Evolutionary conservation across 257 asterid genomes (phyloP).

Genomic region (Solanum acaule): DNA sequence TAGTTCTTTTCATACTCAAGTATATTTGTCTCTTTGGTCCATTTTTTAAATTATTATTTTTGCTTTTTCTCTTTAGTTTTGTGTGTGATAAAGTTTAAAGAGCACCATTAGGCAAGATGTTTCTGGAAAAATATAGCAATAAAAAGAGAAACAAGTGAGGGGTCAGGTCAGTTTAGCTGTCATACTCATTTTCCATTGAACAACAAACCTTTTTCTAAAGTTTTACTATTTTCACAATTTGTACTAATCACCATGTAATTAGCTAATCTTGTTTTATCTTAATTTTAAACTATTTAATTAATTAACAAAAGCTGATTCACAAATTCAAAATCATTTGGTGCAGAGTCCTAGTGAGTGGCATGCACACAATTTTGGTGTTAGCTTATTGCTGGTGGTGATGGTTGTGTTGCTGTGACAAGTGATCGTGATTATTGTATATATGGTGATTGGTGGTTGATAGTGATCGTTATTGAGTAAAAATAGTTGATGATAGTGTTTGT

Average conservation of each 20-base stretch:
- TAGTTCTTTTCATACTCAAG: not conserved
- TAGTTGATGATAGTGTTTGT: not conserved
- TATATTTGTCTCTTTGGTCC: not conserved
- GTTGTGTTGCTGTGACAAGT: not conserved
- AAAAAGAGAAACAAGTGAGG: constrained; percentile 8
- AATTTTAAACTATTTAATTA: not conserved
- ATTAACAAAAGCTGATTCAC: not conserved
- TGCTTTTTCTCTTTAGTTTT: not conserved
- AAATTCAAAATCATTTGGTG: not conserved
- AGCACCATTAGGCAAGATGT: not conserved
- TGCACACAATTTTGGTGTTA: not conserved
- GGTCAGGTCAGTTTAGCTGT: constrained; percentile 12
- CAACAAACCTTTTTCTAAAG: not conserved
- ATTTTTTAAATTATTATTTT: not conserved
- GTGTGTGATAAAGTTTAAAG: not conserved
- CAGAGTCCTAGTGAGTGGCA: not conserved
- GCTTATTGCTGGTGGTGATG: not conserved
- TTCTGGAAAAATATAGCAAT: constrained; percentile 19
- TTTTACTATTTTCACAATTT: not conserved
- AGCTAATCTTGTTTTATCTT: not conserved
- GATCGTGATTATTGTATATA: not conserved
- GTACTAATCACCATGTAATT: not conserved
- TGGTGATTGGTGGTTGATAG: accelerated
- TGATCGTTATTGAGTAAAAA: not conserved
- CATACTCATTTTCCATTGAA: not conserved